phyloP scores from a whole-genome alignment of 441 rosid genomes.

The Brassica balearica region DNA sequence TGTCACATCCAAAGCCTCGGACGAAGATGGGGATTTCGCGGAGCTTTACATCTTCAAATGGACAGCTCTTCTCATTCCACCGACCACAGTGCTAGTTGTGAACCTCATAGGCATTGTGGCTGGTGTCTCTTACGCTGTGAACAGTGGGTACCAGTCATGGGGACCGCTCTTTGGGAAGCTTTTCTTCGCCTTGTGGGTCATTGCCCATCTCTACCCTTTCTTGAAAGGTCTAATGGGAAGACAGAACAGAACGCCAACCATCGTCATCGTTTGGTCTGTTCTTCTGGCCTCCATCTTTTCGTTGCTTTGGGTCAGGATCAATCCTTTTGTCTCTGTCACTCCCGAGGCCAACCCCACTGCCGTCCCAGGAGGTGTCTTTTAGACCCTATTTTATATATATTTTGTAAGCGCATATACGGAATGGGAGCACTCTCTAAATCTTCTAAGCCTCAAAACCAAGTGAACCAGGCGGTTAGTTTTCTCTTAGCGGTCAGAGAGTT shows the following conservation, averaged over 20 bases:
- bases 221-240: conserved; percentile 93
- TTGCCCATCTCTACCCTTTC: conserved; percentile 96
- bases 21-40: conserved; percentile 90
- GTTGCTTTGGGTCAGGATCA: conserved; percentile 94
- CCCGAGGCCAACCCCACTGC: conserved; percentile 59
- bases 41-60: conserved; percentile 97
- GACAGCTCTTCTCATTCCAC: conserved; percentile 97
- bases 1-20: conserved; percentile 92
- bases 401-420: conserved; percentile 36
- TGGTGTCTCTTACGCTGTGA: conserved; percentile 88
- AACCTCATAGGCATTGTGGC: conserved; percentile 94
- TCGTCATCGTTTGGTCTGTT: conserved; percentile 95
- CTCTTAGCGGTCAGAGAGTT: conserved; percentile 22
- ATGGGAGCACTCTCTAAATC: conserved; percentile 28
- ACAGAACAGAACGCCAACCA: conserved; percentile 93
- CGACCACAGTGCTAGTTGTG: conserved; percentile 84
- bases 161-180: conserved; percentile 98
- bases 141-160: conserved; percentile 99
- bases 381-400: conserved; percentile 30
- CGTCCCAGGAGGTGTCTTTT: conserved; percentile 71
- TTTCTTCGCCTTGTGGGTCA: conserved; percentile 96
- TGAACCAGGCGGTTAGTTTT: conserved; percentile 22
- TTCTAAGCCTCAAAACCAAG: conserved; percentile 11
- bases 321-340: conserved; percentile 71
- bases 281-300: conserved; percentile 96